A percentile compares a stretch with the other conserved stretches of the same genome.
phyloP scores from a whole-genome alignment of 257 asterid species.

The Primulina huaijiensis region DNA sequence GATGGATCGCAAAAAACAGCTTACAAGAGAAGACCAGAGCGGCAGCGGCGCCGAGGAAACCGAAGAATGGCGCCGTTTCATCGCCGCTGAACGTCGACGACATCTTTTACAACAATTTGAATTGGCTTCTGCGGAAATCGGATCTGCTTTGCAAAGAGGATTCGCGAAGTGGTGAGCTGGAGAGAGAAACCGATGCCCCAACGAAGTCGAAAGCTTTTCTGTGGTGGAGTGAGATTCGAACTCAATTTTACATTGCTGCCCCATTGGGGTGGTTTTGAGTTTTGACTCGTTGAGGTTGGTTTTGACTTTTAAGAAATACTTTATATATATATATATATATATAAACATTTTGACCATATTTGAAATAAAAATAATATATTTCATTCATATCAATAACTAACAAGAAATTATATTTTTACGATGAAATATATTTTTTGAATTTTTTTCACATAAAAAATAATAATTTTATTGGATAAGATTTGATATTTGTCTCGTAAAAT shows the following conservation, averaged over 20 bases:
- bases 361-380: too few relatives aligned
- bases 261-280: not conserved
- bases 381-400: too few relatives aligned
- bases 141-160: not conserved
- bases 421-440: too few relatives aligned
- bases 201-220: not conserved
- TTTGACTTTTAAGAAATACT: too few relatives aligned
- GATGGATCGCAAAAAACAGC: not conserved
- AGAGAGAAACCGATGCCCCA: not conserved
- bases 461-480: too few relatives aligned
- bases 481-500: too few relatives aligned
- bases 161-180: not conserved
- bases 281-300: too few relatives aligned
- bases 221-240: not conserved
- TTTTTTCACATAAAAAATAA: too few relatives aligned
- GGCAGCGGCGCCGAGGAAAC: slow-evolving; percentile 3
- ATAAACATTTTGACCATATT: too few relatives aligned
- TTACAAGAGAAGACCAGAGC: not conserved
- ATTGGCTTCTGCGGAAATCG: not conserved
- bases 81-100: not conserved
- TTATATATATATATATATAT: too few relatives aligned
- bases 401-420: too few relatives aligned
- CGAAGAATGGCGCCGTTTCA: not conserved
- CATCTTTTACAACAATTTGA: not conserved
- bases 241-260: not conserved